These are phyloP conservation scores for Chlorella sp. DNA, from an alignment of 139 green algal species.

Conservation along the genomic window DNA sequence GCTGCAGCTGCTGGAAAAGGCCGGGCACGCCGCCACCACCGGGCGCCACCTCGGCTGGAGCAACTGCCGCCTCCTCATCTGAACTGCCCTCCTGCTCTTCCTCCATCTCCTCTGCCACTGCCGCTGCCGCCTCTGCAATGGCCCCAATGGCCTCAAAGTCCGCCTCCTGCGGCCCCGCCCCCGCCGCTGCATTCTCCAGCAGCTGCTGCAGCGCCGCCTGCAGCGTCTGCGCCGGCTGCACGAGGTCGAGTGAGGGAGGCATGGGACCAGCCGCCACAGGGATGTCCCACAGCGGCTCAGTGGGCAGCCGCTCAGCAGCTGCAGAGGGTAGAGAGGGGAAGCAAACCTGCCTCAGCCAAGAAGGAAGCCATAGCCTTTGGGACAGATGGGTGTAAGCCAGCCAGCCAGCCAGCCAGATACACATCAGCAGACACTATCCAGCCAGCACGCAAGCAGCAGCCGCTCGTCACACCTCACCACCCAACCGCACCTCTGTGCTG, in stretches of 20 bases:
- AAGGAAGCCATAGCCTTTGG: too few species aligned
- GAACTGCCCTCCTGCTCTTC: constrained; percentile 8
- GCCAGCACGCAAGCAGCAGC: too few species aligned
- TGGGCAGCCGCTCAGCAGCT: too few species aligned
- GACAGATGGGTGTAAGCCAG: too few species aligned
- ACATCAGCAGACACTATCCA: too few species aligned
- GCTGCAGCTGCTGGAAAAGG: neutral
- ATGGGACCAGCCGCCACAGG: neutral
- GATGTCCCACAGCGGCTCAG: constrained; percentile 9
- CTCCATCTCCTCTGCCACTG: neutral
- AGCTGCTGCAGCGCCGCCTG: neutral
- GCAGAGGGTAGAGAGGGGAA: too few species aligned
- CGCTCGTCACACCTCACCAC: too few species aligned
- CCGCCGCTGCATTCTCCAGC: neutral
- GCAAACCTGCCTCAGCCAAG: too few species aligned
- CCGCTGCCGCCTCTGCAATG: neutral
- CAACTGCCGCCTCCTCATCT: neutral
- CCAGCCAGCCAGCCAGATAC: too few species aligned
- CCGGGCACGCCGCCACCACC: neutral
- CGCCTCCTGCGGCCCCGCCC: neutral
- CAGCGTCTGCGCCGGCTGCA: neutral
- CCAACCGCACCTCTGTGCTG: neutral
- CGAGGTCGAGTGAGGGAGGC: too few species aligned
- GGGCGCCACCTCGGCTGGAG: neutral
- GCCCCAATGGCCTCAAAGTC: neutral